These are phyloP conservation scores for Fusarium torulosum DNA, from an alignment of 2,329 filamentous ascomycete species.

Conservation along the genomic window DNA sequence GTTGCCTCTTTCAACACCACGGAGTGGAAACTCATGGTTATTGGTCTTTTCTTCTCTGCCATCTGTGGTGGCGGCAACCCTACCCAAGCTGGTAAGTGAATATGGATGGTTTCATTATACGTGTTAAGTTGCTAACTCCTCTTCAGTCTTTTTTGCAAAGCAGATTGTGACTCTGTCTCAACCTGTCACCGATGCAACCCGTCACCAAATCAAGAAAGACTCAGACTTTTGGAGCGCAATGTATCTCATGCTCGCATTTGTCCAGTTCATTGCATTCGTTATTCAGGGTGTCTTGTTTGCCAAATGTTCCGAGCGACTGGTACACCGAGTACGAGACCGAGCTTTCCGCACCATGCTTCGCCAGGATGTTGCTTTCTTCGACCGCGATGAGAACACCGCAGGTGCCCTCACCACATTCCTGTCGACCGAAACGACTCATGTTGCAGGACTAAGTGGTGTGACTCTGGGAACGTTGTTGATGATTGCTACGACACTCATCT, in stretches of 20 bases:
- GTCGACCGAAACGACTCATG: slow-evolving; percentile 88
- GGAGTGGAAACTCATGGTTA: slow-evolving; percentile 78
- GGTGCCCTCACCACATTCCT: slow-evolving; percentile 91
- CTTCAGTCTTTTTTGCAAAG: slow-evolving; percentile 88
- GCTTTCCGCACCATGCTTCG: slow-evolving; percentile 90
- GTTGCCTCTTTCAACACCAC: slow-evolving; percentile 82
- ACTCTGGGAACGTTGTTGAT: slow-evolving; percentile 89
- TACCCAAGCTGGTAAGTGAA: slow-evolving; percentile 55
- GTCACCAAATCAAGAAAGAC: slow-evolving; percentile 71
- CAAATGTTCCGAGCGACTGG: slow-evolving; percentile 85
- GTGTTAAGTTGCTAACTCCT: slow-evolving; percentile 43
- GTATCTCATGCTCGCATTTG: slow-evolving; percentile 86
- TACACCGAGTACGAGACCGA: slow-evolving; percentile 83
- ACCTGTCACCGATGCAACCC: slow-evolving; percentile 63
- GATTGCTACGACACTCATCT: slow-evolving; percentile 82
- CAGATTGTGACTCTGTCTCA: slow-evolving; percentile 78
- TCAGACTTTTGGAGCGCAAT: slow-evolving; percentile 90
- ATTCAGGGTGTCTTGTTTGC: slow-evolving; percentile 82
- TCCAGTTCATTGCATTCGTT: slow-evolving; percentile 76
- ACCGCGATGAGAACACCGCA: slow-evolving; percentile 87
- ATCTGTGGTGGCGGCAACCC: slow-evolving; percentile 87
- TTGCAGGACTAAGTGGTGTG: slow-evolving; percentile 87
- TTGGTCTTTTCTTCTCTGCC: slow-evolving; percentile 79
- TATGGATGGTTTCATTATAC: background rate
- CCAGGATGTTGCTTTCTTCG: slow-evolving; percentile 94